phyloP scores from a whole-genome alignment of 2,329 filamentous ascomycete species.

The Coniochaeta pulveracea region DNA sequence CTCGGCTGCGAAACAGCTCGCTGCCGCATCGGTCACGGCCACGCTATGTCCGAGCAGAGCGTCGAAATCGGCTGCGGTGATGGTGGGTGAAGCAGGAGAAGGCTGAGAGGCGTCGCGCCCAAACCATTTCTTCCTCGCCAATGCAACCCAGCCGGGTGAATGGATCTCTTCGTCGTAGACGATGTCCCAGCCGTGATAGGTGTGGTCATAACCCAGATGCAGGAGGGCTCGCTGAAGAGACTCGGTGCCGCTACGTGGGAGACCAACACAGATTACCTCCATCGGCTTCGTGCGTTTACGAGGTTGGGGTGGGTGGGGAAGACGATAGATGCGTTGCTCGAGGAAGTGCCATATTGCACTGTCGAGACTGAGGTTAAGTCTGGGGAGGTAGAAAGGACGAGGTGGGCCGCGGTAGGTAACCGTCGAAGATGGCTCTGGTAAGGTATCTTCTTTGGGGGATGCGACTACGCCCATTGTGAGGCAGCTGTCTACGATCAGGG shows the following conservation, averaged over 20 bases:
- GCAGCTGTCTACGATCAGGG: too few species aligned
- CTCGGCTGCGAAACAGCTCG: slow-evolving; percentile 25
- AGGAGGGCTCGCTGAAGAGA: slow-evolving; percentile 21
- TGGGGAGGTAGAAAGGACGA: slow-evolving; percentile 1
- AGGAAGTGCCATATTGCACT: slow-evolving; percentile 9
- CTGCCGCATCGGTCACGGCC: slow-evolving; percentile 13
- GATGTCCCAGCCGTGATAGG: slow-evolving; percentile 22
- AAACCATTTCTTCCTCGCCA: slow-evolving; percentile 17
- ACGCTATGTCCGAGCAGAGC: slow-evolving; percentile 10
- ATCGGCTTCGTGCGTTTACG: slow-evolving; percentile 20
- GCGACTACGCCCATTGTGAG: too few species aligned
- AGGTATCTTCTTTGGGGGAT: too few species aligned
- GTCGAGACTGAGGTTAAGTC: slow-evolving; percentile 7
- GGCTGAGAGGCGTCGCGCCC: slow-evolving; percentile 3
- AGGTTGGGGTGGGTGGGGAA: slow-evolving; percentile 9
- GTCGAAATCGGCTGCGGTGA: slow-evolving; percentile 12
- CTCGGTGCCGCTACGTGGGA: slow-evolving; percentile 21
- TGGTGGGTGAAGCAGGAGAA: not conserved
- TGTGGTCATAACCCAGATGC: slow-evolving; percentile 20
- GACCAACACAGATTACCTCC: slow-evolving; percentile 21
- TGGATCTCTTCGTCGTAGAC: slow-evolving; percentile 16
- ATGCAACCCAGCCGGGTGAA: slow-evolving; percentile 12
- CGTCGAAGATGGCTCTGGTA: too few species aligned
- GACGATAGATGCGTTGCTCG: slow-evolving; percentile 11
- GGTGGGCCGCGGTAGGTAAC: not conserved